phyloP scores from a whole-genome alignment of 306 rosid species.

The Cucurbita maxima region DNA sequence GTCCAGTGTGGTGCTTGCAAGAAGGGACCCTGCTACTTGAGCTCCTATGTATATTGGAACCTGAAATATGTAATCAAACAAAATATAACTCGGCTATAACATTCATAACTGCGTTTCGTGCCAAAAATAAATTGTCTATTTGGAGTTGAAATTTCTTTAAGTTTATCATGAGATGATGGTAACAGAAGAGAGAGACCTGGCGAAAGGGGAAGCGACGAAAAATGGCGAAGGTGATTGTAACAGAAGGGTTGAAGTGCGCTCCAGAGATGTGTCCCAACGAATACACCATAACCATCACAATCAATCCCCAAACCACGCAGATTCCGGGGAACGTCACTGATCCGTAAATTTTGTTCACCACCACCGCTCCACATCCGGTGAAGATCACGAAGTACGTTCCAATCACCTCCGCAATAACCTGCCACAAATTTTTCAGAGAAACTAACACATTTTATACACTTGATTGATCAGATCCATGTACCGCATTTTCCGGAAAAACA shows the following conservation, averaged over 20 bases:
- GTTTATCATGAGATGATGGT: too few relatives aligned
- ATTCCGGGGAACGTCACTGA: constrained; percentile 21
- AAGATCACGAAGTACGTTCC: constrained; percentile 26
- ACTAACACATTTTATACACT: neutral
- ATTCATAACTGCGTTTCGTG: too few relatives aligned
- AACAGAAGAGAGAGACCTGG: neutral
- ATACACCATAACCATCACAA: constrained; percentile 26
- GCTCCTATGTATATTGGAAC: constrained; percentile 19
- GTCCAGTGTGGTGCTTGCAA: constrained; percentile 20
- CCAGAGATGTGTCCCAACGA: constrained; percentile 24
- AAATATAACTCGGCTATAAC: neutral
- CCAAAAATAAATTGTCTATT: too few relatives aligned
- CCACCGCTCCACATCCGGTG: constrained; percentile 25
- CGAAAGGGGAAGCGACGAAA: constrained; percentile 14
- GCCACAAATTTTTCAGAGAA: neutral
- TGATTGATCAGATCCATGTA: neutral
- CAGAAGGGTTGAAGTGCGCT: constrained; percentile 26
- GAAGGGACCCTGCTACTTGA: constrained; percentile 17
- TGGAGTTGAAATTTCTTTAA: too few relatives aligned
- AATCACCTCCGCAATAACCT: constrained; percentile 23
- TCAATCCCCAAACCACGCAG: constrained; percentile 24
- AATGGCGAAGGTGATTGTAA: constrained; percentile 16
- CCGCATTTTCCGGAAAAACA: neutral
- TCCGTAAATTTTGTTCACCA: constrained; percentile 15
- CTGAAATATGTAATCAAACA: neutral